Conservation (phyloP, 176 grass and related monocot species). For the Poa annua region DNA sequence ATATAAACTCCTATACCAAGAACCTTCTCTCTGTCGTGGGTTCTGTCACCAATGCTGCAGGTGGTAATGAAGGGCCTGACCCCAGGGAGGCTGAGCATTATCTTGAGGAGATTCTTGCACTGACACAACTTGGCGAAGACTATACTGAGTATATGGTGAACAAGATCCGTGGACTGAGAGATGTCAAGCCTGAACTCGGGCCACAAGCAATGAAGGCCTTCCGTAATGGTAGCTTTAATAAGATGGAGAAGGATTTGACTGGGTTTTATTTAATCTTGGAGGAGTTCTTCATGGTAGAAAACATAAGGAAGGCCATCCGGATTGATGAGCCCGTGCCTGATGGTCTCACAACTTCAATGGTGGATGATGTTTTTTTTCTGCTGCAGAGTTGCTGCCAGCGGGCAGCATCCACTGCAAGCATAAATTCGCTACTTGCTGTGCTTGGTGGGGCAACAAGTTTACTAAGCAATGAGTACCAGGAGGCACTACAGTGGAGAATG, state of each 20-base stretch:
- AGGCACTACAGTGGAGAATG: constrained; percentile 81
- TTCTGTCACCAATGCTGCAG: constrained; percentile 50
- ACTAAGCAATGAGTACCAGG: constrained; percentile 90
- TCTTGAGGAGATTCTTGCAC: constrained; percentile 80
- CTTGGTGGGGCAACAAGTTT: constrained; percentile 73
- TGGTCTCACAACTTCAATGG: constrained; percentile 85
- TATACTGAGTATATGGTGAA: constrained; percentile 93
- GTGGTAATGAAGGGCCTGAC: constrained; percentile 66
- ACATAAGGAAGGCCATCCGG: constrained; percentile 87
- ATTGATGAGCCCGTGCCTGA: constrained; percentile 77
- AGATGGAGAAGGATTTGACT: constrained; percentile 75
- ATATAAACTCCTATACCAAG: constrained; percentile 92
- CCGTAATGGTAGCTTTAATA: constrained; percentile 77
- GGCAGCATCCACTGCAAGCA: constrained; percentile 81
- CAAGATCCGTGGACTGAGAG: constrained; percentile 77
- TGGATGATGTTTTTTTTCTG: constrained; percentile 89
- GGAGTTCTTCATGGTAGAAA: constrained; percentile 99
- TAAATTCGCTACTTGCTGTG: constrained; percentile 85
- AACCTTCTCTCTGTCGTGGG: constrained; percentile 79
- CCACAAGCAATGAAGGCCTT: constrained; percentile 75
- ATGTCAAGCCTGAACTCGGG: constrained; percentile 68
- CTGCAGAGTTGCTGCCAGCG: constrained; percentile 84
- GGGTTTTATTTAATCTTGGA: constrained; percentile 94
- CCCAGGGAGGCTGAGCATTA: constrained; percentile 82
- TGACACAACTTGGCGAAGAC: constrained; percentile 95